Base-by-base conservation (phyloP, 1,284 basidiomycete species). In the Trichosporon faecale region DNA sequence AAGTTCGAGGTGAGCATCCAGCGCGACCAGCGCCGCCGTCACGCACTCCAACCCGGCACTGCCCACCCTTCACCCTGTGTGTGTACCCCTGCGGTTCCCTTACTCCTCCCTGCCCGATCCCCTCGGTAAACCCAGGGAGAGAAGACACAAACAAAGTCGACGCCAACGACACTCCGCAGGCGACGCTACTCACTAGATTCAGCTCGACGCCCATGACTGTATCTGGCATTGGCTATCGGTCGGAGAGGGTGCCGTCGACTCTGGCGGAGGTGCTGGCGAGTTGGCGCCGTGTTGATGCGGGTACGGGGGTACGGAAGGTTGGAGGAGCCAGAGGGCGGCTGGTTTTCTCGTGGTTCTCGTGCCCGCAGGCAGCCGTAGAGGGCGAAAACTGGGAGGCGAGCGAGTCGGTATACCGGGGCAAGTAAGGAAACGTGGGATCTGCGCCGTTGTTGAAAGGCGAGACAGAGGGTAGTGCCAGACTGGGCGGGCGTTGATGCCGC, bases 191-290 rank as follows among this genome's bases (percentile, higher is more conserved):
- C 57, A 61, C 57, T 8, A 61, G 16, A 29, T 61, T 61, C 29
- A 61, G 57, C 29, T 61, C 29, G 57, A 61, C 57, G n/a, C 57
- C 57, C 57, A 61, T 61, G 27, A 61, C 27, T 31, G 29, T n/a
- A 61, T 61, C 57, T 61, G 57, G 57, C 57, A 61, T 61, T 61
- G 57, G 33, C 55, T 31, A 23, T 29, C 27, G 57, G 18, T 61
- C 1, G 21, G 27, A 5, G 27, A 29, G 57, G 25, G 29, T 18
- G 18, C 27, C 27, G 27, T n/a, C 16, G 29, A 27, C 18, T 21
- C 16, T 31, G 55, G 55, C 11, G 57, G 3, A n/a, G 27, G 16
- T 44, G 40, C 4, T 2, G 40, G 40, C 16, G 16, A 5, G 40
- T n/a, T 44, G 40, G 6, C 18, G 40, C 40, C 40, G 40, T n/a